Percentiles rank a stretch among this genome's conserved stretches.
Conservation (phyloP, 179 eudicot genomes). For the Silene coronaria region DNA sequence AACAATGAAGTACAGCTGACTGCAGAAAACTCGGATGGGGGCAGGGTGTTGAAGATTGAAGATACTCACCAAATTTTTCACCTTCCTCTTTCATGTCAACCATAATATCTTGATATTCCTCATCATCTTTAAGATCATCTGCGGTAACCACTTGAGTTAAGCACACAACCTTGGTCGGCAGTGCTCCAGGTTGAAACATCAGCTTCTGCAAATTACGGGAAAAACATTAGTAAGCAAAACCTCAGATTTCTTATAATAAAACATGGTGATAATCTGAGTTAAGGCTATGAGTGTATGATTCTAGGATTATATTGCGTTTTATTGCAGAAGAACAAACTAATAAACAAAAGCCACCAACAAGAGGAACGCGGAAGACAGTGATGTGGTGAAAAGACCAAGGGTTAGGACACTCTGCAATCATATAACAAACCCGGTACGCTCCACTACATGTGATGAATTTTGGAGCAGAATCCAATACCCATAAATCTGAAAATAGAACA, state of each 20-base stretch:
- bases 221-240: not conserved
- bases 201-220: slow-evolving; percentile 27
- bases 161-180: slow-evolving; percentile 41
- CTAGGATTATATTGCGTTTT: not conserved
- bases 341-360: not conserved
- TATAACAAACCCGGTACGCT: not conserved
- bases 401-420: not conserved
- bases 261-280: not conserved
- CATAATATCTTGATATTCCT: slow-evolving; percentile 38
- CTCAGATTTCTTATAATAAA: not conserved
- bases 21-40: no score
- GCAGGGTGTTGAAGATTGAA: not conserved
- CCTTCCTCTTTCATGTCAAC: slow-evolving; percentile 42
- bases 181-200: slow-evolving; percentile 38
- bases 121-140: slow-evolving; percentile 39
- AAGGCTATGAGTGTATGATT: not conserved
- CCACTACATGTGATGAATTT: not conserved
- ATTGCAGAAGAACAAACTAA: not conserved
- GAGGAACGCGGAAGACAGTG: not conserved
- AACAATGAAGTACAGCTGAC: no score
- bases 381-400: not conserved
- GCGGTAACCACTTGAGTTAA: slow-evolving; percentile 37
- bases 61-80: slow-evolving; percentile 36
- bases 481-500: not conserved
- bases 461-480: not conserved